Percentiles rank a stretch among this genome's conserved stretches.
Conservation (phyloP, 2,329 filamentous ascomycete species). For the Trichoderma sp. region DNA sequence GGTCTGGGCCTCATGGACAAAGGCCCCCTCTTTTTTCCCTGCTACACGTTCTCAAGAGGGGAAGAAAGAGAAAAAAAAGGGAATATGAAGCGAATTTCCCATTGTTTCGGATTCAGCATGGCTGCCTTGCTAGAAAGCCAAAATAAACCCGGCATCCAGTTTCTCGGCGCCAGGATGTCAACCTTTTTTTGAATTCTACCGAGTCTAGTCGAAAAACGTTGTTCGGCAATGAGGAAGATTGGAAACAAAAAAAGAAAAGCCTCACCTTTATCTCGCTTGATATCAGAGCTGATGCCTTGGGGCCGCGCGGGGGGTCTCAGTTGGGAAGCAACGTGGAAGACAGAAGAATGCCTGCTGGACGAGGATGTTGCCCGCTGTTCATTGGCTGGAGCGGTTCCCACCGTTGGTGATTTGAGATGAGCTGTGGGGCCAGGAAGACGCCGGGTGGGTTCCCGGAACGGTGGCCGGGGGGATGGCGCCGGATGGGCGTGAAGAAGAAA, state of each 20-base stretch:
- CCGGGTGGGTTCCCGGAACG: slow-evolving; percentile 15
- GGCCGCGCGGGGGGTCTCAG: not conserved
- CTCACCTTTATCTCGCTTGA: slow-evolving; percentile 12
- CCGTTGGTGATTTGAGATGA: slow-evolving; percentile 7
- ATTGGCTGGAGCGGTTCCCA: slow-evolving; percentile 1
- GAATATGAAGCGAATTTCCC: slow-evolving; percentile 15
- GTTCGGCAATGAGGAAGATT: not conserved
- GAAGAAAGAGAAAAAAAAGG: not conserved
- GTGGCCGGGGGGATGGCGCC: slow-evolving; percentile 13
- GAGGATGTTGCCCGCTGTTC: not conserved
- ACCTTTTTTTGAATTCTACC: not conserved
- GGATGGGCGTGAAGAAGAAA: not conserved
- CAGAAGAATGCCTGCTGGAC: not conserved
- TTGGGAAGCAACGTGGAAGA: too few relatives aligned
- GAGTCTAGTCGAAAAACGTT: not conserved
- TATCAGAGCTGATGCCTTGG: slow-evolving; percentile 3
- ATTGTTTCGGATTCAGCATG: slow-evolving; percentile 23
- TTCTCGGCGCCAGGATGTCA: slow-evolving; percentile 10
- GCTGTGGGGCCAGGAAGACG: not conserved
- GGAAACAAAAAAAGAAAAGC: not conserved
- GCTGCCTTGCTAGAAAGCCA: slow-evolving; percentile 7
- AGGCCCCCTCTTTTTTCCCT: not conserved
- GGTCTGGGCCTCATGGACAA: not conserved
- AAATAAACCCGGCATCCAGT: slow-evolving; percentile 2
- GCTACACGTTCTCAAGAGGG: not conserved